phyloP scores from a whole-genome alignment of 805 yeast genomes.

The Teunomyces cretensis region DNA sequence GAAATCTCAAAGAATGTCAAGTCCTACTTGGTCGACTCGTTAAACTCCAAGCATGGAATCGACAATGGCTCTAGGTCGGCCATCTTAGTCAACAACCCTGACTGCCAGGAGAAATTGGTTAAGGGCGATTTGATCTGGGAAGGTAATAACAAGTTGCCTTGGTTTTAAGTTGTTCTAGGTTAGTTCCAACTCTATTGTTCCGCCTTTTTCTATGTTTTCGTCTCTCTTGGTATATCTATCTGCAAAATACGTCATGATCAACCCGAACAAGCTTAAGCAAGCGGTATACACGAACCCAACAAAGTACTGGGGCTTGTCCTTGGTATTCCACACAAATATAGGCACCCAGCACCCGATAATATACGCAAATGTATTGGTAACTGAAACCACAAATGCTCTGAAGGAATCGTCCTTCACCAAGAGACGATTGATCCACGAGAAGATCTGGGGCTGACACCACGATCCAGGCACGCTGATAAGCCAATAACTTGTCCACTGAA shows the following conservation, averaged over 20 bases:
- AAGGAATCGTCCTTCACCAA: constrained; percentile 26
- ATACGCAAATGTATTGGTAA: constrained; percentile 43
- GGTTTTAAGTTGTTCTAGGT: constrained; percentile 28
- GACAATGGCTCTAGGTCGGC: constrained; percentile 40
- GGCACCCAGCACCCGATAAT: constrained; percentile 44
- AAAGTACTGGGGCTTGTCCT: constrained; percentile 35
- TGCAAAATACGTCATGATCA: constrained; percentile 26
- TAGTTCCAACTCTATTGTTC: background rate
- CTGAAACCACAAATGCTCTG: constrained; percentile 37
- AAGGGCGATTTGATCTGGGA: constrained; percentile 38
- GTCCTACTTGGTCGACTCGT: constrained; percentile 15
- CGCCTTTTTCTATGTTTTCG: background rate
- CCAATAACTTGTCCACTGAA: constrained; percentile 21
- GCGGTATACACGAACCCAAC: constrained; percentile 42
- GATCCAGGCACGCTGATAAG: constrained; percentile 17
- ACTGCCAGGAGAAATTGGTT: constrained; percentile 24
- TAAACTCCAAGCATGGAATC: constrained; percentile 18
- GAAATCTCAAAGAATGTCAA: constrained; percentile 21
- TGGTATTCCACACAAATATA: constrained; percentile 39
- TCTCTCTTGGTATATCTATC: constrained; percentile 19
- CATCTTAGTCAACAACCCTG: constrained; percentile 22
- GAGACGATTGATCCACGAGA: constrained; percentile 22
- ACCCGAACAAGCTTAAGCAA: constrained; percentile 29
- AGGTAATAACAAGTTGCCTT: constrained; percentile 40
- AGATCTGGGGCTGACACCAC: constrained; percentile 22